A percentile compares a stretch with the other conserved stretches of the same genome.
These are phyloP conservation scores for Rhizopogon sp. DNA, from an alignment of 768 basidiomycete species.

Conservation along the genomic window DNA sequence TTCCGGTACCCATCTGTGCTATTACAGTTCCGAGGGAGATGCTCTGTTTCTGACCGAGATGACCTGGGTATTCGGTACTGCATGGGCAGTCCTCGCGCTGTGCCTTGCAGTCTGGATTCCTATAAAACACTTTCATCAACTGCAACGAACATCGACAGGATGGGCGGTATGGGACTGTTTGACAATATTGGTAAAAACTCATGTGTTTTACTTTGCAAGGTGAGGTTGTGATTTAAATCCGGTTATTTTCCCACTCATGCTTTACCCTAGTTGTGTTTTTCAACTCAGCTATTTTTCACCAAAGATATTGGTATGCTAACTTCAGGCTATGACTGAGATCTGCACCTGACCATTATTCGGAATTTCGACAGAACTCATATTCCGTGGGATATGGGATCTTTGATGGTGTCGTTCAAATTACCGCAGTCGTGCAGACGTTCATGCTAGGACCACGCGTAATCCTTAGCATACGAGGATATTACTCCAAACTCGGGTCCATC, in stretches of 20 bases:
- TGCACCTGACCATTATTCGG: neutral
- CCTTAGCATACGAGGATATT: neutral
- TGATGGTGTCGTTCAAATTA: neutral
- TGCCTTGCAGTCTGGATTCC: neutral
- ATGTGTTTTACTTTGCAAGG: neutral
- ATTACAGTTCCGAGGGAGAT: neutral
- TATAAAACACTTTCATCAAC: neutral
- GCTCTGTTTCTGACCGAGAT: neutral
- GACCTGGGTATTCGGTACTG: neutral
- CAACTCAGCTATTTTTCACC: neutral
- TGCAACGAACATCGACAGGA: neutral
- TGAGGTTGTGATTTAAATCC: neutral
- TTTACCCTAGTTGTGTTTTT: neutral
- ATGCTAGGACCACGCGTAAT: neutral
- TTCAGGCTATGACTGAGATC: neutral
- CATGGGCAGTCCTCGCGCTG: neutral
- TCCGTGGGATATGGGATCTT: neutral
- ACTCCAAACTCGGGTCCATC: neutral
- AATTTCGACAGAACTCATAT: neutral
- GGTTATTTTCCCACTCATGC: neutral
- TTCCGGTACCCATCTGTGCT: neutral
- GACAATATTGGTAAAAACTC: neutral
- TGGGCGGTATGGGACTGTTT: neutral
- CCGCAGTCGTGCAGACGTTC: neutral
- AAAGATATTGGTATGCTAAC: neutral